These are phyloP conservation scores for Ganoderma meredithae DNA, from an alignment of 1,284 basidiomycete species.

Conservation along the genomic window DNA sequence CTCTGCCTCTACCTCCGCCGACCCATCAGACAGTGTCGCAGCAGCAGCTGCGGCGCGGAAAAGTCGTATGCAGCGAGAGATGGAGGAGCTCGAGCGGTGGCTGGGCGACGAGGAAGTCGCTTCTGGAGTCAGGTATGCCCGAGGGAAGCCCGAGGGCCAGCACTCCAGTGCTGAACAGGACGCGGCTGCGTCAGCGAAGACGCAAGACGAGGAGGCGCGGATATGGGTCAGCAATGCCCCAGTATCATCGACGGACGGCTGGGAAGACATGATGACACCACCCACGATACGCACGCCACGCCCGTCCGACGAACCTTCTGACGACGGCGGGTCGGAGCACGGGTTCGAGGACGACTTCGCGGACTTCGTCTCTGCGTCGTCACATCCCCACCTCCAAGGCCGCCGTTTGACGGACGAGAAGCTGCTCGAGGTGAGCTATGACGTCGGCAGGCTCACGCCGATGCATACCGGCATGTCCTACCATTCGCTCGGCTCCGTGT, in stretches of 20 bases:
- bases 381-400: slow-evolving; percentile 30
- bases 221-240: slow-evolving; percentile 35
- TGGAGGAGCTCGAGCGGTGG: slow-evolving; percentile 69
- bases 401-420: slow-evolving; percentile 21
- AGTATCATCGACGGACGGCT: slow-evolving; percentile 29
- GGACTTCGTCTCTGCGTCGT: slow-evolving; percentile 62
- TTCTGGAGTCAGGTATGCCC: slow-evolving; percentile 22
- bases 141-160: slow-evolving; percentile 16
- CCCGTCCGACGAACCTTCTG: slow-evolving; percentile 4
- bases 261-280: slow-evolving; percentile 38
- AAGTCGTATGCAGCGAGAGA: slow-evolving; percentile 54
- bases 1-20: slow-evolving; percentile 13
- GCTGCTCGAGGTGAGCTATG: slow-evolving; percentile 32
- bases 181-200: not conserved
- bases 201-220: slow-evolving; percentile 26
- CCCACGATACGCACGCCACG: slow-evolving; percentile 36
- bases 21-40: slow-evolving; percentile 15
- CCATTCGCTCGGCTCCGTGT: slow-evolving; percentile 55
- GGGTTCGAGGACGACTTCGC: slow-evolving; percentile 83
- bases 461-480: slow-evolving; percentile 51
- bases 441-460: slow-evolving; percentile 35
- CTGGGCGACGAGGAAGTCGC: slow-evolving; percentile 55
- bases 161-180: not conserved
- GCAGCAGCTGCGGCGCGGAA: slow-evolving; percentile 36
- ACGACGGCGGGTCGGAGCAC: slow-evolving; percentile 20